Evolutionary conservation across 805 yeast genomes (phyloP), one percentile per base, ranked within the genome.

Genomic region (Metschnikowia peoriensis): DNA sequence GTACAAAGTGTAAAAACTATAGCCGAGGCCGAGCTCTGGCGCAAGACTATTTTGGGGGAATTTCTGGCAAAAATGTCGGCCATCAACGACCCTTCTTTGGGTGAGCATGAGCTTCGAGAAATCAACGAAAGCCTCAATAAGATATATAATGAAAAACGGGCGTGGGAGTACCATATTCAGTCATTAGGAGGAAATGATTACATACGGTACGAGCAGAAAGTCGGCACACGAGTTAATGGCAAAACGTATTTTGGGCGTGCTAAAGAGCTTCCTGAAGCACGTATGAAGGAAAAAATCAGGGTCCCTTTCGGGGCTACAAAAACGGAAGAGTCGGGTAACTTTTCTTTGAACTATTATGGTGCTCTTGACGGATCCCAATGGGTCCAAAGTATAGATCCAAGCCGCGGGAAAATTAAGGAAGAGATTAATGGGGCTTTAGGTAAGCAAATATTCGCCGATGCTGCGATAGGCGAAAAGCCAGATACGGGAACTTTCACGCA

Each of bases 161-260:
- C 86, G 0, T 92, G 96, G 96, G 97, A 91, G 56, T 71, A 83
- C 55, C 87, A 84, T 51, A 85, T 91, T 41, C 75, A 75, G 49
- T 76, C 80, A 9, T 70, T 90, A 1, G 93, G 93, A 1, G 96
- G 97, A 0, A 84, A 88, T 2, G 86, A 88, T 64, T 83, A 84
- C 61, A 62, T 80, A 16, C 66, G 56, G 43, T 60, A 59, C 50
- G 67, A 66, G 16, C 59, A 63, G 27, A 61, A 63, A 40, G 34
- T 50, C 28, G 70, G 71, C 8, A 38, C 57, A 6, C 54, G 60
- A 15, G 64, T 80, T 1, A 72, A 78, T 39, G 90, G 90, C 0
- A 83, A 82, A 57, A 71, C 86, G 50, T 92, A 88, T 67, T 92
- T 83, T 68, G 97, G 97, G 0, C 69, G 96, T 46, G 96, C 97